phyloP scores from a whole-genome alignment of 1,139 yeast genomes.

The Kodamaea ohmeri region DNA sequence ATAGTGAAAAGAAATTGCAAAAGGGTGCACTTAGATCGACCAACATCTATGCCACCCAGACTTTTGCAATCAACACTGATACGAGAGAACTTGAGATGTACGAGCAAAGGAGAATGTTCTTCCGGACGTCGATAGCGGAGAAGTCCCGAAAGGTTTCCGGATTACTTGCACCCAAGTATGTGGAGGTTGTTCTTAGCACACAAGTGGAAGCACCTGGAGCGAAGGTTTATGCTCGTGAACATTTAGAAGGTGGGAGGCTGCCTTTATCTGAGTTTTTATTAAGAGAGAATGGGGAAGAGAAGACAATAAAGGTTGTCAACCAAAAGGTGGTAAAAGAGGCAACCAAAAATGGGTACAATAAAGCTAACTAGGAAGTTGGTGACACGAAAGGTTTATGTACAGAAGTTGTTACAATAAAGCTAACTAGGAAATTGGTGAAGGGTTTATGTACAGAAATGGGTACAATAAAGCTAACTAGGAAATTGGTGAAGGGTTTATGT shows the following conservation, averaged over 20 bases:
- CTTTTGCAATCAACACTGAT: conserved; percentile 3
- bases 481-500: no score
- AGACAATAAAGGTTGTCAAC: conserved; percentile 3
- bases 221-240: conserved; percentile 1
- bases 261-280: conserved; percentile 2
- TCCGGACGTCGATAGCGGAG: conserved; percentile 4
- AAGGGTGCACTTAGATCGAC: conserved; percentile 3
- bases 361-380: neutral
- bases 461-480: no score
- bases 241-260: conserved; percentile 1
- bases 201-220: neutral
- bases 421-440: no score
- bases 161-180: neutral
- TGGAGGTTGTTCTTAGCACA: conserved; percentile 1
- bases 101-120: neutral
- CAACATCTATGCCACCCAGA: neutral
- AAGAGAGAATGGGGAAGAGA: neutral
- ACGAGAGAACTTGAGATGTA: conserved; percentile 6
- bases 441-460: no score
- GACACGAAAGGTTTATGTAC: no score
- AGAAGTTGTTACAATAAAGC: no score
- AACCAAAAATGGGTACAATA: neutral
- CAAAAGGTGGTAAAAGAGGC: conserved; percentile 3
- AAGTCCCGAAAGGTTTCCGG: conserved; percentile 2
- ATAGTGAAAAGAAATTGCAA: conserved; percentile 2